A percentile compares a stretch with the other conserved stretches of the same genome.
phyloP scores from a whole-genome alignment of 2,329 filamentous ascomycete genomes.

The Amauroascus verrucosus region DNA sequence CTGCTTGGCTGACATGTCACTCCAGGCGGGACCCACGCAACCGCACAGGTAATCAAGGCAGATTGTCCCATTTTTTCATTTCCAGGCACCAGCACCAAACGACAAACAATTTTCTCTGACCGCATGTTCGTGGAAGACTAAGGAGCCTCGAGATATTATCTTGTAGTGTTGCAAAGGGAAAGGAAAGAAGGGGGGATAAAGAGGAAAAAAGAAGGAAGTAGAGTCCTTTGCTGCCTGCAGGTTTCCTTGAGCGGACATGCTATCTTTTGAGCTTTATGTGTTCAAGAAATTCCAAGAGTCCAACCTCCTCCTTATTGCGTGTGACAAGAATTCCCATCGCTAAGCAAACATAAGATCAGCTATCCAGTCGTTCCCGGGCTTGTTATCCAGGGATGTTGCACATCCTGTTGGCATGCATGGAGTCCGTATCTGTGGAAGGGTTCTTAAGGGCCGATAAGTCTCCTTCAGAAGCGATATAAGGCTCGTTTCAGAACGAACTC shows the following conservation, averaged over 20 bases:
- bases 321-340: neutral
- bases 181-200: too few species aligned
- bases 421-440: constrained; percentile 4
- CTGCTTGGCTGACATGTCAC: too few species aligned
- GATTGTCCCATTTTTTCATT: neutral
- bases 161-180: too few species aligned
- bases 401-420: constrained; percentile 1
- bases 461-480: constrained; percentile 7
- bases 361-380: neutral
- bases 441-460: neutral
- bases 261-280: neutral
- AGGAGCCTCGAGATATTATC: neutral
- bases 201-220: neutral
- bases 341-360: constrained; percentile 1
- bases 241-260: neutral
- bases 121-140: neutral
- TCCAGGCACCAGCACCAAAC: neutral
- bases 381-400: constrained; percentile 7
- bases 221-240: neutral
- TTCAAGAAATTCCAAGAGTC: neutral
- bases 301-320: neutral
- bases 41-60: neutral
- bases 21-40: too few species aligned
- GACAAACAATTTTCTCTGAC: neutral
- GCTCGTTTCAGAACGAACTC: constrained; percentile 7